phyloP scores from a whole-genome alignment of 1,284 basidiomycete species.

The Sporisorium graminicola region DNA sequence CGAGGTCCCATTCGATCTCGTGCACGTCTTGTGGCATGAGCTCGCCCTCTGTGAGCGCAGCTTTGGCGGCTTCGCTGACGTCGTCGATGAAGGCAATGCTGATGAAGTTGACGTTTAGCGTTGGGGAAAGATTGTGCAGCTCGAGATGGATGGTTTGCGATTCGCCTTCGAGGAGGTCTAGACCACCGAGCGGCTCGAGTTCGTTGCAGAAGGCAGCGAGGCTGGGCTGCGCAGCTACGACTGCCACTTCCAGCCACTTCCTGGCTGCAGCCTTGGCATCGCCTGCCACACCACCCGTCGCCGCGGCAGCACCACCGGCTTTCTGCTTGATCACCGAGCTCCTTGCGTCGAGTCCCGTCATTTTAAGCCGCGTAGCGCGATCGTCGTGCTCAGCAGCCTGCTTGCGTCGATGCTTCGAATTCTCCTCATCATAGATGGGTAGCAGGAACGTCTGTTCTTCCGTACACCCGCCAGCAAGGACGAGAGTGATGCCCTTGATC shows the following conservation, averaged over 20 bases:
- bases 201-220: constrained; percentile 87
- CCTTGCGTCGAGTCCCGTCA: constrained; percentile 78
- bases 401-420: constrained; percentile 77
- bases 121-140: constrained; percentile 81
- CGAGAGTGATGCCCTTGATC: constrained; percentile 82
- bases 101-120: constrained; percentile 84
- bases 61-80: constrained; percentile 81
- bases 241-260: constrained; percentile 76
- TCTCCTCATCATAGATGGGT: constrained; percentile 80
- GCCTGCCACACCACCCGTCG: neutral
- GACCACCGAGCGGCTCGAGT: constrained; percentile 82
- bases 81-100: constrained; percentile 89
- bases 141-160: constrained; percentile 84
- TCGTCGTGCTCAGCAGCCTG: constrained; percentile 74
- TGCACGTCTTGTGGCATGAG: constrained; percentile 86
- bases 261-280: neutral
- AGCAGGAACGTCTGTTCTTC: constrained; percentile 79
- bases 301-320: neutral
- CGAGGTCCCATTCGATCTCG: constrained; percentile 86
- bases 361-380: constrained; percentile 79
- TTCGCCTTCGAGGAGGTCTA: constrained; percentile 95
- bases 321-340: constrained; percentile 42
- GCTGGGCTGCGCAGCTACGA: constrained; percentile 87
- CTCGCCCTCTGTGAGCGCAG: constrained; percentile 79
- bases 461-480: constrained; percentile 78